Base-by-base conservation (phyloP, 345 rosid genomes). In the Salix arbutifolia region DNA sequence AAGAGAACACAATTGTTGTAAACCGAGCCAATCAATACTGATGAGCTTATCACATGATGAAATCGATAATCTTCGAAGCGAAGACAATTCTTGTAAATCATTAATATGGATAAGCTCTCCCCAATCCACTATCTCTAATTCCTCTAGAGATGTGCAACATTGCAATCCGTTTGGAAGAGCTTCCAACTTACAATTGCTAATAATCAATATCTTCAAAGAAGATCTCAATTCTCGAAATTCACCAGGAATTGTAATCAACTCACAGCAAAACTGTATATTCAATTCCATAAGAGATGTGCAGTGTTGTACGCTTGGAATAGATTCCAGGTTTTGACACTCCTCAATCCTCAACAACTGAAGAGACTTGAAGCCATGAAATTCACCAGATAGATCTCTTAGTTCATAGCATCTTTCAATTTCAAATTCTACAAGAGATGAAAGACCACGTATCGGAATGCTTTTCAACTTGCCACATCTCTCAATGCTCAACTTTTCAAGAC, bases 41-140 rank as follows among this genome's bases (percentile, higher is more conserved):
- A 9, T 2, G 12, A 40, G 44, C 44, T 0, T 40, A 38, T 9
- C 12, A 40, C 12, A 38, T n/a, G n/a, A n/a, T n/a, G n/a, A 4
- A 1, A 9, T 38, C 0, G 0, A 1, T 40, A 40, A 40, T 40
- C 0, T 40, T 40, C 0, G 12, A 40, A 40, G 44, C 0, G 44
- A 40, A 38, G 44, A 40, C 12, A 40, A 40, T 40, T 40, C 44
- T 40, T 40, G 44, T 10, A 40, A 40, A 40, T 40, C 1, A 38
- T 10, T 40, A 10, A 40, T 40, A 40, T 40, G 12, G 12, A 40
- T 9, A 40, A 40, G 44, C 44, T 40, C 12, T 1, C 12, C 11
- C 3, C 42, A 38, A 8, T 0, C 0, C 11, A 1, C 0, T 38
- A 38, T 8, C 1, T 0, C 0, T 3, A 40, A 40, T 9, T 0